Evolutionary conservation across 805 yeast genomes (phyloP), one percentile per base, ranked within the genome.

Genomic region (Lipomyces mesembrius): DNA sequence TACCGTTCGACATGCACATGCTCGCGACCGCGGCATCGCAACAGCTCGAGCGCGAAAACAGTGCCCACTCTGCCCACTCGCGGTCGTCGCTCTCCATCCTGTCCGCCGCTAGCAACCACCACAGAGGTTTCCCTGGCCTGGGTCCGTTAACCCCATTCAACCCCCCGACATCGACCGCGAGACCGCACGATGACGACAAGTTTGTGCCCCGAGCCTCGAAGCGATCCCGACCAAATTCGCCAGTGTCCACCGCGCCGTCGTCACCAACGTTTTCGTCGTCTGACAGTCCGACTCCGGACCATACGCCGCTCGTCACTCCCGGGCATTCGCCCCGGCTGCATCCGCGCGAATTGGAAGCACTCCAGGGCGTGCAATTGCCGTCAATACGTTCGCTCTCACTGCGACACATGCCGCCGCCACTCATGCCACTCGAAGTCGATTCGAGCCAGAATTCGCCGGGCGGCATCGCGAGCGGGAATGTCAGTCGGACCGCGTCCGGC

Each of bases 1-100:
- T 72, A 37, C 74, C 73, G 39, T 76, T 75, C 61, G 83, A 80
- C 64, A 80, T 80, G 75, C 79, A 80, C 68, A 75, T 80, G 37
- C 73, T 81, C 59, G 83, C 83, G 8, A 77, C 81, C 1, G 83
- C 83, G 1, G 83, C 83, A 1, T 76, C 83, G 6, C 82, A 81
- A 65, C 79, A 79, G 63, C 77, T 81, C n/a, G 83, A 81, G 73
- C 77, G 67, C 43, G 77, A 74, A 29, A 68, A 66, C 62, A 56
- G 61, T 17, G 60, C 43, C 34, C 64, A 65, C 53, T 62, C 71
- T 1, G 67, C 66, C 32, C 68, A 46, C 55, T 64, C 71, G 52
- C 71, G 64, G 56, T 67, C 71, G 46, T 67, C 71, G 55, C 62
- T 67, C 52, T 67, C 71, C 54, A 64, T 67, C 53, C 62, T 67